Percentiles rank a stretch among this genome's conserved stretches.
phyloP scores from a whole-genome alignment of 2,329 filamentous ascomycete genomes.

The Cladophialophora bantiana region DNA sequence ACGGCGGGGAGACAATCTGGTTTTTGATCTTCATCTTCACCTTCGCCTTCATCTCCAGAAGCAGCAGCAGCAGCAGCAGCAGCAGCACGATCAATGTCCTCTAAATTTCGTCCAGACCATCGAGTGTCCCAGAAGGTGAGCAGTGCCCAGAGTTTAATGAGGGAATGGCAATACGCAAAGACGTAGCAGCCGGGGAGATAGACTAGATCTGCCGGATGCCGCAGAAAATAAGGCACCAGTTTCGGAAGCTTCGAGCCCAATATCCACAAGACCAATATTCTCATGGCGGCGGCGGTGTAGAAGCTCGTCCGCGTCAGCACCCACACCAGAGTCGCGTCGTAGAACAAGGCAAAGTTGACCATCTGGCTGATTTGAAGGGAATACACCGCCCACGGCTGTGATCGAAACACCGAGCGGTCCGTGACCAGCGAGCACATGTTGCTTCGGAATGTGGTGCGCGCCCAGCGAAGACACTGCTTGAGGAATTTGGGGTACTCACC shows the following conservation, averaged over 20 bases:
- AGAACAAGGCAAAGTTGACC: conserved; percentile 63
- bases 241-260: conserved; percentile 65
- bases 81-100: conserved; percentile 14
- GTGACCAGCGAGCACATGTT: conserved; percentile 59
- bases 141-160: conserved; percentile 64
- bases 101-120: conserved; percentile 54
- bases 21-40: neutral
- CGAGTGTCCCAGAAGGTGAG: conserved; percentile 59
- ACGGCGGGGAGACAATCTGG: neutral
- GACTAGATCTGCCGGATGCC: conserved; percentile 59
- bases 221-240: conserved; percentile 60
- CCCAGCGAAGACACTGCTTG: conserved; percentile 64
- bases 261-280: conserved; percentile 55
- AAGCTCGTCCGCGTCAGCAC: conserved; percentile 42
- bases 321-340: conserved; percentile 56
- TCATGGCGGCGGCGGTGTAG: conserved; percentile 33
- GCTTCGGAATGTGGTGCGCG: conserved; percentile 64
- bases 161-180: conserved; percentile 65
- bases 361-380: conserved; percentile 63
- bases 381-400: conserved; percentile 62
- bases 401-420: conserved; percentile 48
- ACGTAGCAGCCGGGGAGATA: conserved; percentile 59
- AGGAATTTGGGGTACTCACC: conserved; percentile 58
- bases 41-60: neutral
- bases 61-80: neutral